Base-by-base conservation (phyloP, 73 alveolate genomes). In the Paramecium caudatum region DNA sequence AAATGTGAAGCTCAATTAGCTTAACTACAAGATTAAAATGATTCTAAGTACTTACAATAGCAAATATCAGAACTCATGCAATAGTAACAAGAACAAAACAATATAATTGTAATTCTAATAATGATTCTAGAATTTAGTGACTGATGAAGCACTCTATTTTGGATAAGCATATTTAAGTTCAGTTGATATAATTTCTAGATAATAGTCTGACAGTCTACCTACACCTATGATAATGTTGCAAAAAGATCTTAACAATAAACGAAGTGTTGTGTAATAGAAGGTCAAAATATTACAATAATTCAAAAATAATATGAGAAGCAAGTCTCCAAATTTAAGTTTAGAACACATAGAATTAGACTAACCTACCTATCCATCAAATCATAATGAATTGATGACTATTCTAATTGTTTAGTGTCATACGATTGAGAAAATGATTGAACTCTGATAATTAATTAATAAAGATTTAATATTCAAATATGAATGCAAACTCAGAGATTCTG, bases 121-220 rank as follows among this genome's bases (percentile, higher is more conserved):
- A 9, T 12, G 27, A 33, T 25, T 32, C 34, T 65, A 65, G 83
- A 33, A 43, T 33, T 65, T 65, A 32, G 34, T 65, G 0, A 65
- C 83, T 32, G 83, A 65, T 65, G 83, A 65, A 65, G 83, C 83
- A 33, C 34, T 65, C 17, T 65, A 65, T 65, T 65, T 65, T n/a
- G 83, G 83, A 33, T 36, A 65, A 32, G 39, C 34, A 43, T 17
- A 30, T 3, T 65, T 33, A 15, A 32, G 34, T 32, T 17, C 83
- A 0, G 39, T 16, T 33, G 83, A 65, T 65, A 10, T 65, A 32
- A 10, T 65, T 3, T 33, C 32, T 4, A 65, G 39, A 23, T 8
- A 65, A 13, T 36, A 30, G 9, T 30, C 50, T 0, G 83, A 65
- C 8, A 36, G 49, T 7, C 6, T 65, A 33, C 47, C 83, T 3